phyloP scores from a whole-genome alignment of 2,329 filamentous ascomycete species.

The Scedosporium apiospermum region DNA sequence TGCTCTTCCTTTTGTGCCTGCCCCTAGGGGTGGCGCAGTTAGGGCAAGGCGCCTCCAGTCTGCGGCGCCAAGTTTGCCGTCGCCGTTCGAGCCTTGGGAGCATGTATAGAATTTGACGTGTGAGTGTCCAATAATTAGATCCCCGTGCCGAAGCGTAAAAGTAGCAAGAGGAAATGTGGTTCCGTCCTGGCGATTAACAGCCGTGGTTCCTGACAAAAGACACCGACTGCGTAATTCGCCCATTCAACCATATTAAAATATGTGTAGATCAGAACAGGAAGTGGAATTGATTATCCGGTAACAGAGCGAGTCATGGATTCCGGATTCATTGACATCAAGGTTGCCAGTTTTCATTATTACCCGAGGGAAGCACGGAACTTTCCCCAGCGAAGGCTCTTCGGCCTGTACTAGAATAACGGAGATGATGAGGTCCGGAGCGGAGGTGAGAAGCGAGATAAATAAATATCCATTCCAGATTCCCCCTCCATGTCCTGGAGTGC shows the following conservation, averaged over 20 bases:
- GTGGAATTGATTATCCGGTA: not conserved
- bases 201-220: not conserved
- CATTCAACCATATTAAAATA: conserved; percentile 1
- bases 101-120: no score
- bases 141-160: not conserved
- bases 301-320: not conserved
- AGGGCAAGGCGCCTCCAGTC: not conserved
- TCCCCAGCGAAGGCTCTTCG: not conserved
- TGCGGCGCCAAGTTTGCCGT: not conserved
- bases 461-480: not conserved
- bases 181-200: not conserved
- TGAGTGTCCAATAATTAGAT: not conserved
- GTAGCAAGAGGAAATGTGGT: not conserved
- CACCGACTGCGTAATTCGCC: not conserved
- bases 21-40: not conserved
- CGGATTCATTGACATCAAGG: not conserved
- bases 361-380: not conserved
- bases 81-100: not conserved
- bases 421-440: not conserved
- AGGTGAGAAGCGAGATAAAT: not conserved
- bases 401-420: not conserved
- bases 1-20: not conserved
- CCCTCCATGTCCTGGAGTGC: not conserved
- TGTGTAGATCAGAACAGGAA: not conserved
- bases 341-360: not conserved